These are phyloP conservation scores for Evansstolkia leycettana DNA, from an alignment of 495 filamentous ascomycete genomes.

Conservation along the genomic window DNA sequence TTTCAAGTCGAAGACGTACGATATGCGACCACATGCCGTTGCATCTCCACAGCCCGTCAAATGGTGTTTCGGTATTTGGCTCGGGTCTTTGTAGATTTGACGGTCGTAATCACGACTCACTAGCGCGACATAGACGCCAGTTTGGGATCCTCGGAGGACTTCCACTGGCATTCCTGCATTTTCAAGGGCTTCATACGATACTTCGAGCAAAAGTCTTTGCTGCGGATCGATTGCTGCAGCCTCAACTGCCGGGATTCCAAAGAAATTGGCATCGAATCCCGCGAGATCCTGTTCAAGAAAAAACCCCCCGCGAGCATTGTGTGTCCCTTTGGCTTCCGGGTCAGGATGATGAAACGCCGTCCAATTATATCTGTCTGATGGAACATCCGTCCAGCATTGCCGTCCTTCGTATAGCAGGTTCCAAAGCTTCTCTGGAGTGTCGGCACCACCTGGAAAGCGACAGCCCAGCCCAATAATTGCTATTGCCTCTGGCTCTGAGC, in stretches of 20 bases:
- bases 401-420: conserved; percentile 3
- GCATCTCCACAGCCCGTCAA: too few species aligned
- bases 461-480: conserved; percentile 24
- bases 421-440: conserved; percentile 11
- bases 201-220: conserved; percentile 9
- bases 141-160: conserved; percentile 11
- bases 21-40: conserved; percentile 23
- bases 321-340: not conserved
- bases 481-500: too few species aligned
- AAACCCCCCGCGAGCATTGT: conserved; percentile 5
- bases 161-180: conserved; percentile 15
- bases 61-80: too few species aligned
- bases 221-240: conserved; percentile 15
- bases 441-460: conserved; percentile 28
- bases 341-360: conserved; percentile 6
- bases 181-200: conserved; percentile 9
- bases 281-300: conserved; percentile 23
- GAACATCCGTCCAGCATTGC: not conserved
- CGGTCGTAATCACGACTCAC: conserved; percentile 20
- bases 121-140: conserved; percentile 12
- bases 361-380: conserved; percentile 4
- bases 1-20: conserved; percentile 20
- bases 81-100: conserved; percentile 10
- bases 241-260: conserved; percentile 11
- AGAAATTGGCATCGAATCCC: conserved; percentile 19